Evolutionary conservation across 2,329 filamentous ascomycete genomes (phyloP), one percentile per base, ranked within the genome.

Genomic region (Fusarium sp.): DNA sequence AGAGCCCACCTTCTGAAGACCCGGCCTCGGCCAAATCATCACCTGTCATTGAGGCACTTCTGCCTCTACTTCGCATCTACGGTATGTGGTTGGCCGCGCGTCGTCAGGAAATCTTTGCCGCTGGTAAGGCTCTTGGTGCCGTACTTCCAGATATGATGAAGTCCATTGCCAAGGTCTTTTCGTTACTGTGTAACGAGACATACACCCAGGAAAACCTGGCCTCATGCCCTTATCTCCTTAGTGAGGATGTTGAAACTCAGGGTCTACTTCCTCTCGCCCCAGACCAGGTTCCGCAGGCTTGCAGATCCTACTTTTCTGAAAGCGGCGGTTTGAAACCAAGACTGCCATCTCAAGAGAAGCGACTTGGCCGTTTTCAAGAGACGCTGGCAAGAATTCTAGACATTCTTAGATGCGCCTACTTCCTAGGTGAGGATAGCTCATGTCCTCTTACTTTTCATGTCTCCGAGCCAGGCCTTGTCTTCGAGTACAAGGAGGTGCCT

Each of bases 21-120:
- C 53, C 58, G 6, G 67, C 76, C 33, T 75, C 45, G 17, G 60
- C 68, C 13, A 68, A 77, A 52, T 79, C 82, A 40, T 78, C 77
- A 13, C 67, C 79, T 11, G 69, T 77, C 9, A 72, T 83, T 15
- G 78, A 79, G 58, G 80, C 77, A n/a, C 75, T 84, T n/a, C 73
- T 88, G 6, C 83, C 84, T 2, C 77, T 86, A 15, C 74, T 87
- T 50, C 83, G 86, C n/a, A 73, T 86, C 23, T 87, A 84, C 63
- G 76, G 83, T 57, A 81, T 84, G 43, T 88, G 86, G 86, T 77
- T 87, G 4, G 82, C 82, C 52, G 79, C 80, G 17, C 80, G 79
- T 45, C 79, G 81, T 27, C 72, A 75, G 11, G 83, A 87, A 58
- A 71, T 87, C 8, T 79, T 83, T 58, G 75, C 77, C n/a, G 83